A percentile compares a stretch with the other conserved stretches of the same genome.
Evolutionary conservation across 345 rosid genomes (phyloP).

Genomic region (Corymbia maculata): DNA sequence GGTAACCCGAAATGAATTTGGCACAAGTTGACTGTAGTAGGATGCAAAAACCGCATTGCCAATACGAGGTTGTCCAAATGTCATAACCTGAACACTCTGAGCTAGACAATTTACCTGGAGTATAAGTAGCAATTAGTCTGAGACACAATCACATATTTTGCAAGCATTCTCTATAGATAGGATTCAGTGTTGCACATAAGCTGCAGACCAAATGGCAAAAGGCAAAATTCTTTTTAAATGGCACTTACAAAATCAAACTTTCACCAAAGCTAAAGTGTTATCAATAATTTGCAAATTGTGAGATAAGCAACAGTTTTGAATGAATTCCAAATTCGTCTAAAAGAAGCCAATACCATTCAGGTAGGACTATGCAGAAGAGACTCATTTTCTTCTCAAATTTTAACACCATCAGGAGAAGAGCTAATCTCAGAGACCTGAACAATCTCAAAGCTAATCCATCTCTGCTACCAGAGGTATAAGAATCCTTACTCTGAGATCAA

Average conservation of each 20-base stretch:
- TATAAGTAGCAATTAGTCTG: background rate
- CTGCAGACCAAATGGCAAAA: background rate
- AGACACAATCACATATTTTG: background rate
- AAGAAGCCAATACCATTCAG: background rate
- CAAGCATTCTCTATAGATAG: background rate
- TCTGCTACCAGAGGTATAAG: background rate
- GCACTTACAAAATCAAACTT: too few relatives aligned
- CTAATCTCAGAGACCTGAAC: background rate
- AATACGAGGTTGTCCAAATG: constrained; percentile 96
- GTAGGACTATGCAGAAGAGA: background rate
- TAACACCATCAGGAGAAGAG: background rate
- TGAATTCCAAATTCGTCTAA: background rate
- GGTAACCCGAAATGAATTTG: constrained; percentile 64
- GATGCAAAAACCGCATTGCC: constrained; percentile 88
- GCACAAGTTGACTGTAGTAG: constrained; percentile 56
- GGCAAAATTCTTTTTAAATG: background rate
- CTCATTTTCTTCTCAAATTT: background rate
- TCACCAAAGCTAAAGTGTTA: background rate
- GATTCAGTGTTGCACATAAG: background rate
- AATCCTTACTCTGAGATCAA: constrained; percentile 64
- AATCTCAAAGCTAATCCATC: background rate
- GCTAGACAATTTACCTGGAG: constrained; percentile 63
- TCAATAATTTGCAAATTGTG: background rate
- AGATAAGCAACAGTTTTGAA: background rate
- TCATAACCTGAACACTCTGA: constrained; percentile 55